phyloP scores from a whole-genome alignment of 495 filamentous ascomycete species.

The Penicillium atrosanguineum region DNA sequence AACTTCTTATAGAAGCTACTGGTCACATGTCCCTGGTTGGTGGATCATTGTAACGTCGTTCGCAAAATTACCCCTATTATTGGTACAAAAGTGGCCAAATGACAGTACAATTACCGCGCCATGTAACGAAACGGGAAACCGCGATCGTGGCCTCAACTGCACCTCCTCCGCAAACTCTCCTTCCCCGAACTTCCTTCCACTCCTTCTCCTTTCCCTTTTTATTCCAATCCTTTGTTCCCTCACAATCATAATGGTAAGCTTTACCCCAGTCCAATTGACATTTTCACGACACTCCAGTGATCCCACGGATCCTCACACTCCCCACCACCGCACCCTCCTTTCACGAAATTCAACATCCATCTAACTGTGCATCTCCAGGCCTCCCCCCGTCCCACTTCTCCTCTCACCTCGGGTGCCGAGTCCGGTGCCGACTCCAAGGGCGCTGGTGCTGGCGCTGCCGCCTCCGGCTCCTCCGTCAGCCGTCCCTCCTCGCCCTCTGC shows the following conservation, averaged over 20 bases:
- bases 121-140: constrained; percentile 31
- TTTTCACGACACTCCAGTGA: not conserved
- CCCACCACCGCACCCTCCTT: constrained; percentile 2
- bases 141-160: constrained; percentile 48
- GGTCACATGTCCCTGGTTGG: constrained; percentile 14
- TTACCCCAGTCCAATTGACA: constrained; percentile 10
- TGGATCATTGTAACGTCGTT: not conserved
- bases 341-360: constrained; percentile 5
- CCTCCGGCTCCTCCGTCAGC: constrained; percentile 61
- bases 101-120: constrained; percentile 18
- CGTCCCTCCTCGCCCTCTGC: constrained; percentile 83
- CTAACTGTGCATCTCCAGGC: constrained; percentile 26
- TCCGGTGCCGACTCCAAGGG: constrained; percentile 56
- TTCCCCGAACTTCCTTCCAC: constrained; percentile 14
- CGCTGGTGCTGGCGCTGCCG: constrained; percentile 59
- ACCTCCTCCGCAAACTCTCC: constrained; percentile 24
- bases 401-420: constrained; percentile 49
- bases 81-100: not conserved
- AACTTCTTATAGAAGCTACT: not conserved
- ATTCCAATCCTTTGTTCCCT: constrained; percentile 12
- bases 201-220: constrained; percentile 7
- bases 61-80: constrained; percentile 3
- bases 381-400: constrained; percentile 47
- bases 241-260: constrained; percentile 40
- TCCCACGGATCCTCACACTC: constrained; percentile 3